phyloP scores from a whole-genome alignment of 768 basidiomycete species.

The Boletus rubroflammeus region DNA sequence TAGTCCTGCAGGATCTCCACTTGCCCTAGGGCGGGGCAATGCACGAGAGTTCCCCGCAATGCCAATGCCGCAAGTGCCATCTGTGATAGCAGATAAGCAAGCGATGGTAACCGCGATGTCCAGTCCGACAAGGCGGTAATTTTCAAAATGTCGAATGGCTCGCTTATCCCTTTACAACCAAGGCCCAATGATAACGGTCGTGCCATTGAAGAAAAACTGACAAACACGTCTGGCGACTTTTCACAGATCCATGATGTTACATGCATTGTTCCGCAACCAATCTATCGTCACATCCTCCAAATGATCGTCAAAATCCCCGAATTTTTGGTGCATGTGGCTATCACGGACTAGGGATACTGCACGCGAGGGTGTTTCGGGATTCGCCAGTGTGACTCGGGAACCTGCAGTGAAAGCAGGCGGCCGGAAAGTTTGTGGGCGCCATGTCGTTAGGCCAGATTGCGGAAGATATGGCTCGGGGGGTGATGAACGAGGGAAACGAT shows the following conservation, averaged over 20 bases:
- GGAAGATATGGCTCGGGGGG: constrained; percentile 49
- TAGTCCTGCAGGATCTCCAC: constrained; percentile 55
- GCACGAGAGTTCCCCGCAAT: constrained; percentile 53
- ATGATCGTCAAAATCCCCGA: constrained; percentile 83
- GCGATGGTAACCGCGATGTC: background rate
- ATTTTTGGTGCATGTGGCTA: constrained; percentile 47
- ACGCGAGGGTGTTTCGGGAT: constrained; percentile 42
- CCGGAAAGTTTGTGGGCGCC: constrained; percentile 44
- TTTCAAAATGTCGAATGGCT: too few relatives aligned
- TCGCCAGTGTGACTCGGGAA: constrained; percentile 46
- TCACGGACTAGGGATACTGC: constrained; percentile 51
- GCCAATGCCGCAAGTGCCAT: constrained; percentile 14
- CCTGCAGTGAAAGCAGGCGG: constrained; percentile 42
- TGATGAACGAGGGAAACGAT: background rate
- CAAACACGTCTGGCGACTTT: background rate
- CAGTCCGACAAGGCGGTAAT: background rate
- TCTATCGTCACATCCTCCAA: constrained; percentile 63
- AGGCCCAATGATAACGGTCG: background rate
- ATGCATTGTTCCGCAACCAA: constrained; percentile 43
- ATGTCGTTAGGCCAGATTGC: constrained; percentile 36
- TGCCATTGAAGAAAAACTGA: background rate
- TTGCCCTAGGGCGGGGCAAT: constrained; percentile 50
- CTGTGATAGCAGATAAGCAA: background rate
- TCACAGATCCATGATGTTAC: constrained; percentile 23
- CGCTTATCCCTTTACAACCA: background rate